Percentiles rank a stretch among this genome's conserved stretches.
These are phyloP conservation scores for Agapanthus africanus DNA, from an alignment of 106 monocot species.

Conservation along the genomic window DNA sequence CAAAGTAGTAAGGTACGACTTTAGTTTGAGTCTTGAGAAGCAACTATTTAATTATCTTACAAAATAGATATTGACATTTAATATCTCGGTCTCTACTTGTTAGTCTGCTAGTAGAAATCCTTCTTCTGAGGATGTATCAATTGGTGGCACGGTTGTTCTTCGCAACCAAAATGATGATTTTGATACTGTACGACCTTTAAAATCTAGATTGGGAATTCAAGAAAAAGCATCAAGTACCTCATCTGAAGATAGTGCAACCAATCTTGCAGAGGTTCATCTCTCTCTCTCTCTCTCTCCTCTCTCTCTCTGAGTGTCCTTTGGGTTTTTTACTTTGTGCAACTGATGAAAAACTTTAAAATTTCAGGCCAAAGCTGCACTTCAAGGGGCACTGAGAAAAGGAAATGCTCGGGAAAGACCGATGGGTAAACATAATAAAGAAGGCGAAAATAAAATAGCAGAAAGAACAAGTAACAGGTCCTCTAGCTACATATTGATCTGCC, in stretches of 20 bases:
- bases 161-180: constrained; percentile 50
- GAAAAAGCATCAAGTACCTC: constrained; percentile 53
- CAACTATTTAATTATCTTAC: too few relatives aligned
- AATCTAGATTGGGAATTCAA: constrained; percentile 65
- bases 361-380: constrained; percentile 81
- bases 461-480: constrained; percentile 27
- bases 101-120: constrained; percentile 39
- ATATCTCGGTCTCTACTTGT: neutral
- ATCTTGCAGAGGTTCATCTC: constrained; percentile 95
- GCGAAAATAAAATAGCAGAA: constrained; percentile 37
- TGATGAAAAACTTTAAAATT: neutral
- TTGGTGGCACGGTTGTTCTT: constrained; percentile 69
- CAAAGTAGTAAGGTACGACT: constrained; percentile 37
- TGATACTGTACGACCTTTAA: constrained; percentile 48
- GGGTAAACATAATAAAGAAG: constrained; percentile 28
- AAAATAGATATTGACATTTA: too few relatives aligned
- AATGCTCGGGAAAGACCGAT: constrained; percentile 30
- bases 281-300: neutral
- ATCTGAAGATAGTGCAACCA: constrained; percentile 79
- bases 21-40: too few relatives aligned
- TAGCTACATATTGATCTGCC: constrained; percentile 24
- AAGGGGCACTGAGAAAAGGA: constrained; percentile 57
- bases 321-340: neutral
- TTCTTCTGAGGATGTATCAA: constrained; percentile 52
- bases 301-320: neutral